A percentile compares a stretch with the other conserved stretches of the same genome.
phyloP scores from a whole-genome alignment of 2,329 filamentous ascomycete genomes.

The Talaromyces sp. region DNA sequence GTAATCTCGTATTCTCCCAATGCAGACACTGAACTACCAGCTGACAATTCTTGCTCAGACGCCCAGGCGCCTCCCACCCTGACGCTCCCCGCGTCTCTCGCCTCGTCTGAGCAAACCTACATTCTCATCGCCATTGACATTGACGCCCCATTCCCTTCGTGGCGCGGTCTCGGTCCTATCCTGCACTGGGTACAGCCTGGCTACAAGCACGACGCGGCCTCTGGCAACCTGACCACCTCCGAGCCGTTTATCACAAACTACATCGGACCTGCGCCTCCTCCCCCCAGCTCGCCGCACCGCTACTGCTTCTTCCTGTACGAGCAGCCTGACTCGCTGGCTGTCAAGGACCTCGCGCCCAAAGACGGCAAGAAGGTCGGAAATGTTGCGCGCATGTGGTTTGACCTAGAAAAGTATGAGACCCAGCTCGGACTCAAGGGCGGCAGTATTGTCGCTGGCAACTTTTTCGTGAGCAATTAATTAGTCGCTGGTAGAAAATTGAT shows the following conservation, averaged over 20 bases:
- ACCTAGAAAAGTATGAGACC: slow-evolving; percentile 10
- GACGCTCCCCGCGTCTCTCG: slow-evolving; percentile 8
- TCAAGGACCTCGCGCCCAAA: slow-evolving; percentile 1
- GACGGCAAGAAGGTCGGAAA: slow-evolving; percentile 11
- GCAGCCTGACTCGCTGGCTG: slow-evolving; percentile 5
- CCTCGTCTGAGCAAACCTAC: slow-evolving; percentile 24
- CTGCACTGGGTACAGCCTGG: slow-evolving; percentile 46
- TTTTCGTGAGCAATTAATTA: slow-evolving; percentile 9
- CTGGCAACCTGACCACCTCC: background rate
- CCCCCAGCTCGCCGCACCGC: slow-evolving; percentile 9
- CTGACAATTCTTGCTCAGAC: slow-evolving; percentile 10
- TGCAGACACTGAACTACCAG: background rate
- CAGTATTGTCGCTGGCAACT: slow-evolving; percentile 10
- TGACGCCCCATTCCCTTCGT: slow-evolving; percentile 44
- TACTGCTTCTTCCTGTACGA: slow-evolving; percentile 13
- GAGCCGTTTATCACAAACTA: slow-evolving; percentile 9
- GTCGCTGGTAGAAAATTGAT: background rate
- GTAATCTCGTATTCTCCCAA: slow-evolving; percentile 14
- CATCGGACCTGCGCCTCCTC: slow-evolving; percentile 10
- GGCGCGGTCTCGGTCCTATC: slow-evolving; percentile 40
- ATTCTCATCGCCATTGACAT: slow-evolving; percentile 42
- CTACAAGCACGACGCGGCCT: slow-evolving; percentile 17
- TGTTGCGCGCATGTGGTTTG: slow-evolving; percentile 12
- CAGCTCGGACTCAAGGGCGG: slow-evolving; percentile 7
- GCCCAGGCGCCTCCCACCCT: slow-evolving; percentile 18